Percentiles rank a stretch among this genome's conserved stretches.
phyloP scores from a whole-genome alignment of 176 grass and related monocot species.

The Calamus simplicifolius region DNA sequence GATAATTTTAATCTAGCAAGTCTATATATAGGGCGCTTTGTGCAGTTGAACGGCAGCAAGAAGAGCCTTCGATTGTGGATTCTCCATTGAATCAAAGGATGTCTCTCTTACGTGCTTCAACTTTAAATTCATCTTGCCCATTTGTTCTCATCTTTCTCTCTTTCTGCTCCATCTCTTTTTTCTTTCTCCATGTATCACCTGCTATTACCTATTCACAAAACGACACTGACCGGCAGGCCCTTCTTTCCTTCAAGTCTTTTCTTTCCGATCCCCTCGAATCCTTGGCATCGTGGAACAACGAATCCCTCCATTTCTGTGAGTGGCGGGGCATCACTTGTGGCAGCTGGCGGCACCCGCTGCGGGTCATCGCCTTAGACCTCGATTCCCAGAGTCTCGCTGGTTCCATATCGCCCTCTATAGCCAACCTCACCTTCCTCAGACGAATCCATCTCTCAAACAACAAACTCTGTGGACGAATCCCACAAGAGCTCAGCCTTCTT shows the following conservation, averaged over 20 bases:
- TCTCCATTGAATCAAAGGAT: no score
- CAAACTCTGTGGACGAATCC: slow-evolving; percentile 11
- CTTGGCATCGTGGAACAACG: slow-evolving; percentile 30
- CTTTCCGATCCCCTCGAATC: background rate
- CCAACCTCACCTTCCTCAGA: slow-evolving; percentile 34
- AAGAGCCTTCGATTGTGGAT: no score
- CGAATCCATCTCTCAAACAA: slow-evolving; percentile 11
- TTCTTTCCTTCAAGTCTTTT: slow-evolving; percentile 32
- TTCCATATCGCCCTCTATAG: slow-evolving; percentile 22
- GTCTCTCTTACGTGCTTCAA: no score
- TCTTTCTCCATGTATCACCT: no score
- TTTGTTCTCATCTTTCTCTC: no score
- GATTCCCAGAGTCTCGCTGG: slow-evolving; percentile 5
- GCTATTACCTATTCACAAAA: no score
- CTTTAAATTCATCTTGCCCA: no score
- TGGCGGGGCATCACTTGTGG: slow-evolving; percentile 29
- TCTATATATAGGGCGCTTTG: no score
- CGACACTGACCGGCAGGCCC: slow-evolving; percentile 10
- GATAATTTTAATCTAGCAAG: no score
- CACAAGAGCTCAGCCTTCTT: slow-evolving; percentile 15
- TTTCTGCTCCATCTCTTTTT: no score
- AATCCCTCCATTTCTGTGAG: slow-evolving; percentile 12
- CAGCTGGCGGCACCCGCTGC: slow-evolving; percentile 9
- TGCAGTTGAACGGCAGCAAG: no score
- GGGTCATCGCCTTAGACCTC: slow-evolving; percentile 13